Base-by-base conservation (phyloP, 2,329 filamentous ascomycete species). In the Hypoxylon sp. region DNA sequence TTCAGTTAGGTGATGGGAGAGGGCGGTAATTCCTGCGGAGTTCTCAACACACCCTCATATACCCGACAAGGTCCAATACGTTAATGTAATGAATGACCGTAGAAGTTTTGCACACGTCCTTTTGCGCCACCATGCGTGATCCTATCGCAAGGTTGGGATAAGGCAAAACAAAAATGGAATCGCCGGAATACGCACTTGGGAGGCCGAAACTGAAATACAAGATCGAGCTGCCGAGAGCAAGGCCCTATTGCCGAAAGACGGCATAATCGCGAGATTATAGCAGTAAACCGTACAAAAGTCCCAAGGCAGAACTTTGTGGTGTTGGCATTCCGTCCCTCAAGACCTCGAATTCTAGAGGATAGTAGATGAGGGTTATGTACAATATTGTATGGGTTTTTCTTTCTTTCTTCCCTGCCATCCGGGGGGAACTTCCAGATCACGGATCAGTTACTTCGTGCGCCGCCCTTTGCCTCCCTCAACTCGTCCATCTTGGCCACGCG, bases 401-500 rank as follows among this genome's bases (percentile, higher is more conserved):
- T 25, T 23, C 30, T 51, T 59, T 17, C 14, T 43, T 25, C 13
- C 9, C 10, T 5, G 38, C 43, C n/a, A n/a, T 56, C 11, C 38
- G 21, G 5, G 36, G 36, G 5, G 19, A 34, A 56, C 11, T 14
- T 23, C 23, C 7, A 34, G 34, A 7, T 19, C 38, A 23, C 5
- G 5, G 21, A 73, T 80, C 81, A 97, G 83, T 97, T 98, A 86
- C 92, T 97, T 81, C 95, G 89, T 77, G 87, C 90, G 68, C 93
- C 94, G 65, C 84, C 89, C 88, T 97, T 97, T 67, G 92, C 90
- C 73, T 89, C 94, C 79, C 94, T 89, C 78, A 99, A 83, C 85
- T 99, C 94, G 77, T 98, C 90, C 96, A 99, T 99, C 90, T 97
- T 98, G 78, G 92, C 93, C 72, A 99, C 96, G 65, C 96, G 90